These are phyloP conservation scores for Lagerstroemia speciosa DNA, from an alignment of 345 rosid species.

Conservation along the genomic window DNA sequence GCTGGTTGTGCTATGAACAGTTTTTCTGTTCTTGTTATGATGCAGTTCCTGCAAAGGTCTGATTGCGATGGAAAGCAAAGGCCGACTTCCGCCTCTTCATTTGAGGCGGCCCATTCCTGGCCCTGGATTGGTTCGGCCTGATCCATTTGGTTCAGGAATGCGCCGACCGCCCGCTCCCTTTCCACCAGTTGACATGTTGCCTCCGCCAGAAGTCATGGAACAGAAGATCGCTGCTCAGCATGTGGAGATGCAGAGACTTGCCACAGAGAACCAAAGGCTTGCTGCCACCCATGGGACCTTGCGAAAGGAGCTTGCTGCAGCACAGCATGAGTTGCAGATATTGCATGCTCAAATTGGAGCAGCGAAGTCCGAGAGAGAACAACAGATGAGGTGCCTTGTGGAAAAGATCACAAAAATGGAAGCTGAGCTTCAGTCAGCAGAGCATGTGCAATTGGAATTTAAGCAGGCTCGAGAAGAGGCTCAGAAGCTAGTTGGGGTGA, in stretches of 20 bases:
- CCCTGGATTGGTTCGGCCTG: constrained; percentile 44
- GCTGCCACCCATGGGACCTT: constrained; percentile 65
- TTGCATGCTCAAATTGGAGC: constrained; percentile 63
- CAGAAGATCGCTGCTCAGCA: constrained; percentile 82
- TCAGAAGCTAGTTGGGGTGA: constrained; percentile 47
- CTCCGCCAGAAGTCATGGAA: constrained; percentile 80
- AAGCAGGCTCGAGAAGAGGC: constrained; percentile 73
- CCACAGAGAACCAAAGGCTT: constrained; percentile 81
- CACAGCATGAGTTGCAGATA: constrained; percentile 88
- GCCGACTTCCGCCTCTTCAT: constrained; percentile 68
- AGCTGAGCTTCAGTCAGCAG: constrained; percentile 58
- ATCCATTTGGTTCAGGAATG: constrained; percentile 44
- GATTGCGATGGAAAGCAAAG: constrained; percentile 65
- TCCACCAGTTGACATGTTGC: constrained; percentile 59
- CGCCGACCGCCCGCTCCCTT: constrained; percentile 40
- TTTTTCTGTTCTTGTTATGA: not conserved
- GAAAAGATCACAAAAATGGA: constrained; percentile 78
- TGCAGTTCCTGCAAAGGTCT: not conserved
- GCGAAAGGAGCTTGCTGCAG: constrained; percentile 79
- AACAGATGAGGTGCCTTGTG: constrained; percentile 49
- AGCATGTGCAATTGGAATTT: constrained; percentile 58
- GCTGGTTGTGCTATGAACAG: not conserved
- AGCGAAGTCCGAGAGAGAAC: constrained; percentile 73
- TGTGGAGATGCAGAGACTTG: constrained; percentile 80
- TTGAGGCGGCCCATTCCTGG: constrained; percentile 60